phyloP scores from a whole-genome alignment of 164 flowering plant species.

The Tinospora cordifolia region DNA sequence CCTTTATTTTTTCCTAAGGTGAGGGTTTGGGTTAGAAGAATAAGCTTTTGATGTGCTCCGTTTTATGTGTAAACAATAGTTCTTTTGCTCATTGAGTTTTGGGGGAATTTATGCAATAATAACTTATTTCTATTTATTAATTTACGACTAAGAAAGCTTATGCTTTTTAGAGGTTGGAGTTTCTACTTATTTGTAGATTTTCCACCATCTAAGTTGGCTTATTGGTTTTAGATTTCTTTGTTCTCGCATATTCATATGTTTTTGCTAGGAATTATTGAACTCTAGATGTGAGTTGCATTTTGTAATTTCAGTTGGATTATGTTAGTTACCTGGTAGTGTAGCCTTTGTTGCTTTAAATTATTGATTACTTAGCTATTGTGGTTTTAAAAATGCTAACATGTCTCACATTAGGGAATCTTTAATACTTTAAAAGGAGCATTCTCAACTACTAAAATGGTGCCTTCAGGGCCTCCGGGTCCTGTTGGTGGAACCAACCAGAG shows the following conservation, averaged over 20 bases:
- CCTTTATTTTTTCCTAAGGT: too few species aligned
- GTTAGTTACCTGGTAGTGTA: not conserved
- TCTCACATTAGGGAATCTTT: constrained; percentile 2
- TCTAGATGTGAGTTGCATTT: not conserved
- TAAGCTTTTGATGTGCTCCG: too few species aligned
- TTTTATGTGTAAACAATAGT: too few species aligned
- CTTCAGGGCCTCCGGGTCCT: constrained; percentile 41
- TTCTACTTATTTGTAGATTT: not conserved
- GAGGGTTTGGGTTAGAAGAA: too few species aligned
- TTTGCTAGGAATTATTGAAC: not conserved
- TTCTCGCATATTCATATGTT: not conserved
- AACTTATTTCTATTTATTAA: not conserved
- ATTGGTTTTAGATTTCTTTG: not conserved
- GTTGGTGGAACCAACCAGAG: constrained; percentile 32
- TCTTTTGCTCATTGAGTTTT: too few species aligned
- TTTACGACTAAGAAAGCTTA: not conserved
- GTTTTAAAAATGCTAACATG: not conserved
- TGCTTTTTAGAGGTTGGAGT: not conserved
- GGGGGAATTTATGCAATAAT: too few species aligned
- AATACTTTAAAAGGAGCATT: not conserved
- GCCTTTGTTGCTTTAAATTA: not conserved
- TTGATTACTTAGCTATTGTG: not conserved
- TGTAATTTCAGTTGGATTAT: not conserved
- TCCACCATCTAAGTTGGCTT: not conserved
- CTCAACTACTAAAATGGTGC: constrained; percentile 22